A percentile compares a stretch with the other conserved stretches of the same genome.
Conservation (phyloP, 2,329 filamentous ascomycete genomes). For the Elsinoe perseae region DNA sequence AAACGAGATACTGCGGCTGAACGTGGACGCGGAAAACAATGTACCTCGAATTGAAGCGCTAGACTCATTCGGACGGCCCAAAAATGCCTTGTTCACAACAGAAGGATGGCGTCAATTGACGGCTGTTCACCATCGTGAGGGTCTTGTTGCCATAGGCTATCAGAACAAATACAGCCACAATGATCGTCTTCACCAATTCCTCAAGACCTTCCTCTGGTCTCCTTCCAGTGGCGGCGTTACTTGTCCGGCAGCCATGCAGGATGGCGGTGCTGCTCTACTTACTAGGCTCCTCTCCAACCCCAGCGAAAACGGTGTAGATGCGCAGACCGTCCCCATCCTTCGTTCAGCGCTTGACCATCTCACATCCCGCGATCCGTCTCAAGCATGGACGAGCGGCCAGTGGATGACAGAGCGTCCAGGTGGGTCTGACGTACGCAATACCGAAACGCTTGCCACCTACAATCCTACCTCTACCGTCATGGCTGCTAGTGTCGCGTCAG, state of each 20-base stretch:
- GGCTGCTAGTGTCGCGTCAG: conserved; percentile 9
- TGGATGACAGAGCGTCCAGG: conserved; percentile 70
- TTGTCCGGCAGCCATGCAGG: conserved; percentile 61
- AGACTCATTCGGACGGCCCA: conserved; percentile 50
- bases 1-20: conserved; percentile 46
- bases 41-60: conserved; percentile 53
- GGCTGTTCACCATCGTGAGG: conserved; percentile 50
- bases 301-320: not conserved
- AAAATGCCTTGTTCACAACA: conserved; percentile 53
- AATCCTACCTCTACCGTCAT: not conserved
- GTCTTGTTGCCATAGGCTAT: conserved; percentile 55
- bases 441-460: conserved; percentile 38
- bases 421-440: conserved; percentile 61
- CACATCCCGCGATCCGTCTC: conserved; percentile 43
- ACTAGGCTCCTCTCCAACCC: conserved; percentile 14
- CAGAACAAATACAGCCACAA: conserved; percentile 44
- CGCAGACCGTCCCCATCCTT: not conserved
- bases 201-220: conserved; percentile 52
- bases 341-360: conserved; percentile 34
- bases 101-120: conserved; percentile 61
- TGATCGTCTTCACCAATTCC: conserved; percentile 53
- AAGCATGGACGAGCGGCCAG: conserved; percentile 63
- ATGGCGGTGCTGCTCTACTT: conserved; percentile 49
- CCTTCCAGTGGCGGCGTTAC: conserved; percentile 53
- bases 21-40: conserved; percentile 59